Evolutionary conservation across 257 asterid genomes (phyloP).

Genomic region (Capsicum pubescens): DNA sequence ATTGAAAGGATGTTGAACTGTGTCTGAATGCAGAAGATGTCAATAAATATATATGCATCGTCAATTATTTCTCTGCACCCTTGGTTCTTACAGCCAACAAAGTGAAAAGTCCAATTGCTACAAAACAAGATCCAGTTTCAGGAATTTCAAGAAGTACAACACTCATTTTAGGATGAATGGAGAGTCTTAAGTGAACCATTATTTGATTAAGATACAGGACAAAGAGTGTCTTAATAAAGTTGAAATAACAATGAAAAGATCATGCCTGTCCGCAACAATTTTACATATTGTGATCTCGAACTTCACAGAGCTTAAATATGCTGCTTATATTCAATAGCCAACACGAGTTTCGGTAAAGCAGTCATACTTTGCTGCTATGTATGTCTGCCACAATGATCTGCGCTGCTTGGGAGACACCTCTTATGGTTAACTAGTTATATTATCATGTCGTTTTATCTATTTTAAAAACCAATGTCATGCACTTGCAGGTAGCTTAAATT

Average conservation of each 20-base stretch:
- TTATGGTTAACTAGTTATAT: not conserved
- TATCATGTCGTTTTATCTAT: not conserved
- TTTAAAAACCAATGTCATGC: not conserved
- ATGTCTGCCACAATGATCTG: not conserved
- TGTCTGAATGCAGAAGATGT: not conserved
- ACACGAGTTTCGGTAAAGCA: not conserved
- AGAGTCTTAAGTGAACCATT: not conserved
- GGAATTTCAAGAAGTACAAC: not conserved
- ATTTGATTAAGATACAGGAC: not conserved
- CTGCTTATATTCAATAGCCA: not conserved
- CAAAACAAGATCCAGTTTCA: constrained; percentile 3
- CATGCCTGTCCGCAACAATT: not conserved
- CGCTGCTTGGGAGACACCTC: not conserved
- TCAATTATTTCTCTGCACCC: not conserved
- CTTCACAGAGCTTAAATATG: not conserved
- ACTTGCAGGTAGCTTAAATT: not conserved
- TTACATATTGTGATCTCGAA: not conserved
- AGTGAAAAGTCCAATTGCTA: not conserved
- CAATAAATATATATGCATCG: not conserved
- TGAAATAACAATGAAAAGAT: not conserved
- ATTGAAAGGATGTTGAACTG: not conserved
- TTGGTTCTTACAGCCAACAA: not conserved
- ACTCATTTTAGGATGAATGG: not conserved
- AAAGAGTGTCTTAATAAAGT: not conserved
- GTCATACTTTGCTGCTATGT: not conserved